These are phyloP conservation scores for Phytophthora crassamura DNA, from an alignment of 352 stramenopile species.

Conservation along the genomic window DNA sequence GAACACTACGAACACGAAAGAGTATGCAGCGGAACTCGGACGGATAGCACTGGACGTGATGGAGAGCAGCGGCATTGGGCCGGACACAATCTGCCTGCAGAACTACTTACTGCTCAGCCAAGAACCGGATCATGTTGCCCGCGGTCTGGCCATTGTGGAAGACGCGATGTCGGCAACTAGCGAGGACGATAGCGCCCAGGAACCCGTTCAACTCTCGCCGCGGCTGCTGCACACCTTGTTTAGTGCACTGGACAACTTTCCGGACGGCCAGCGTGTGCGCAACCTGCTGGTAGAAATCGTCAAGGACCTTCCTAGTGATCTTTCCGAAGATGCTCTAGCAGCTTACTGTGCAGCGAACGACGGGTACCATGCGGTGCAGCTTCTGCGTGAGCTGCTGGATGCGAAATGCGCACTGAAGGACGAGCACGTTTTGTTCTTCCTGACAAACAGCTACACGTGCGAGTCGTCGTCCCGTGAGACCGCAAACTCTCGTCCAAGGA, in stretches of 20 bases:
- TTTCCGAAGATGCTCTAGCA: constrained; percentile 54
- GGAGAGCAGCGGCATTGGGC: constrained; percentile 31
- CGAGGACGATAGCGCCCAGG: constrained; percentile 8
- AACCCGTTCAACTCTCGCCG: constrained; percentile 41
- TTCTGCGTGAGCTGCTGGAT: constrained; percentile 49
- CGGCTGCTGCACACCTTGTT: constrained; percentile 66
- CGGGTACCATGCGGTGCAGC: constrained; percentile 34
- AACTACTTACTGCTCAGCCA: constrained; percentile 53
- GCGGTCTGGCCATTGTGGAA: constrained; percentile 50
- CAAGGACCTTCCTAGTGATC: constrained; percentile 41
- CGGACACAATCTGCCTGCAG: constrained; percentile 54
- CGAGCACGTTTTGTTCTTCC: constrained; percentile 68
- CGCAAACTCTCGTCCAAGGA: constrained; percentile 33
- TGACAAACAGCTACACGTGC: constrained; percentile 53
- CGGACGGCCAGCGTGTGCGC: constrained; percentile 43
- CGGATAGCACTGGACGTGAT: constrained; percentile 44
- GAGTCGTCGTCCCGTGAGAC: constrained; percentile 17
- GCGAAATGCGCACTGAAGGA: constrained; percentile 48
- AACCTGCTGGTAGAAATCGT: constrained; percentile 58
- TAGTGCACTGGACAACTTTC: constrained; percentile 41
- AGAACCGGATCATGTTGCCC: constrained; percentile 38
- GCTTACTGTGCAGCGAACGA: constrained; percentile 63
- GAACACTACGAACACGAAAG: constrained; percentile 3
- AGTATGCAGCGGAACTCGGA: constrained; percentile 35
- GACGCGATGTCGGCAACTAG: constrained; percentile 23